phyloP scores from a whole-genome alignment of 495 filamentous ascomycete genomes.

The Gamarada debralockiae region DNA sequence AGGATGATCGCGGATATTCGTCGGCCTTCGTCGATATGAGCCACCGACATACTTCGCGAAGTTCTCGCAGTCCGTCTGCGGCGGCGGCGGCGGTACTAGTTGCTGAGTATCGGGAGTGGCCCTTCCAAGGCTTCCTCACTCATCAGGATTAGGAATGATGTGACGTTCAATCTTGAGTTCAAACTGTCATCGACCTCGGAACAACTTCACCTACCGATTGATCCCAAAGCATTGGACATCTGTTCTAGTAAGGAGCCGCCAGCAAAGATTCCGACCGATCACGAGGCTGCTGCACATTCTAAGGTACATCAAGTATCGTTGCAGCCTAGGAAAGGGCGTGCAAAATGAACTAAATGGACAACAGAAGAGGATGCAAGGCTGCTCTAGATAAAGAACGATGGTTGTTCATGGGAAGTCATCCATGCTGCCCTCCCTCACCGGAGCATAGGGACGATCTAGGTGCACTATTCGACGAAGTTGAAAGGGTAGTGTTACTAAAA shows the following conservation, averaged over 20 bases:
- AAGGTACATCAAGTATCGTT: background rate
- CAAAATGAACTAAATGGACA: too few relatives aligned
- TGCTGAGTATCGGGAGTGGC: conserved; percentile 9
- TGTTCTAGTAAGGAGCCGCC: conserved; percentile 1
- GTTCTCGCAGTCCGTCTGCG: conserved; percentile 2
- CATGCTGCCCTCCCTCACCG: too few relatives aligned
- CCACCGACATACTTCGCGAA: background rate
- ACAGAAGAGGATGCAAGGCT: too few relatives aligned
- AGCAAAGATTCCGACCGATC: too few relatives aligned
- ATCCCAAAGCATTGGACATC: conserved; percentile 13
- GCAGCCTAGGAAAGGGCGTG: background rate
- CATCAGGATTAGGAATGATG: background rate
- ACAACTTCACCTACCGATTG: conserved; percentile 12
- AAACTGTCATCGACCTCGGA: too few relatives aligned
- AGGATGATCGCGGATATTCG: background rate
- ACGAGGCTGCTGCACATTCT: background rate
- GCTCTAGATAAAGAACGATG: too few relatives aligned
- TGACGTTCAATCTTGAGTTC: background rate
- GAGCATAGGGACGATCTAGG: background rate
- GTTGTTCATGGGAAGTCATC: too few relatives aligned
- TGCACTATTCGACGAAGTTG: background rate
- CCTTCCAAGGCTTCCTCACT: conserved; percentile 10
- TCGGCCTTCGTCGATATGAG: background rate
- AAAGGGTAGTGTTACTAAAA: background rate
- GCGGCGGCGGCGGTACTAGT: background rate